Percentiles rank a stretch among this genome's conserved stretches.
phyloP scores from a whole-genome alignment of 2,329 filamentous ascomycete genomes.

The Fusarium staphyleae region DNA sequence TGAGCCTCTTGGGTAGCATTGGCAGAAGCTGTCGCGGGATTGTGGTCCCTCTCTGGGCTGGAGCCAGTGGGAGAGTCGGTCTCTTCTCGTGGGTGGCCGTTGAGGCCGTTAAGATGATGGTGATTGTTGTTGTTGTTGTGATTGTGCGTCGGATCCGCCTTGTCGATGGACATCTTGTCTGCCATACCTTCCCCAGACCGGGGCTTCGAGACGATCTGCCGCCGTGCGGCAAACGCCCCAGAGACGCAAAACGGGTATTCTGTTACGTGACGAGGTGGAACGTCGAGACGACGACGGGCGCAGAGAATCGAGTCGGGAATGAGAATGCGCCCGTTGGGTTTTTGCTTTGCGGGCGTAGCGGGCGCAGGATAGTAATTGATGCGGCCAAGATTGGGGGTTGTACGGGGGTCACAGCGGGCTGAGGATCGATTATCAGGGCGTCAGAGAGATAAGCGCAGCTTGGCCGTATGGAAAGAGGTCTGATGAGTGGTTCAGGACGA shows the following conservation, averaged over 20 bases:
- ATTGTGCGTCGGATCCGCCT: conserved; percentile 48
- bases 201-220: conserved; percentile 46
- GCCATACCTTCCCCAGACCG: conserved; percentile 60
- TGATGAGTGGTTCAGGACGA: conserved; percentile 23
- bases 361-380: conserved; percentile 44
- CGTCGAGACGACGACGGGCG: conserved; percentile 43
- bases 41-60: conserved; percentile 63
- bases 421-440: conserved; percentile 9
- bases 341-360: conserved; percentile 49
- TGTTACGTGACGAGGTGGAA: conserved; percentile 46
- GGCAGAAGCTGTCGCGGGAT: conserved; percentile 43
- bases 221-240: conserved; percentile 49
- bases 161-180: conserved; percentile 73
- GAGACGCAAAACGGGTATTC: conserved; percentile 46
- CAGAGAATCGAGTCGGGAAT: conserved; percentile 39
- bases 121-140: conserved; percentile 45
- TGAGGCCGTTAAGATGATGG: conserved; percentile 38
- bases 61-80: conserved; percentile 68
- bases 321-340: conserved; percentile 47
- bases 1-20: conserved; percentile 58
- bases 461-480: conserved; percentile 13
- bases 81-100: conserved; percentile 58
- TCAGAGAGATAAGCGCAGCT: conserved; percentile 23
- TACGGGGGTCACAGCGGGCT: conserved; percentile 38
- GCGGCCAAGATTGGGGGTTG: conserved; percentile 42